phyloP scores from a whole-genome alignment of 805 yeast species.

The Hanseniaspora occidentalis region DNA sequence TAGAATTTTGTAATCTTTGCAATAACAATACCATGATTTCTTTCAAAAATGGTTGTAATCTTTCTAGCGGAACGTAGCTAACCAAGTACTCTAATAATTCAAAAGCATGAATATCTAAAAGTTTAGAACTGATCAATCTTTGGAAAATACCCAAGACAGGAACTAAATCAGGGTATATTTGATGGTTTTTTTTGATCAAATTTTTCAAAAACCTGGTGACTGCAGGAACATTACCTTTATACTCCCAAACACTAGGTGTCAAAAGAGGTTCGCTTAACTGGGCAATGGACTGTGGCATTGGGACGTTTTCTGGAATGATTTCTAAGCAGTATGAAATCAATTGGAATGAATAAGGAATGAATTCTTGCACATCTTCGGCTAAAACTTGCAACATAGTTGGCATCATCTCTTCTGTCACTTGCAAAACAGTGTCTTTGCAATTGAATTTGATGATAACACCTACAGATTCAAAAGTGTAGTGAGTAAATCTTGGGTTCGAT shows the following conservation, averaged over 20 bases:
- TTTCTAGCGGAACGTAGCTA: conserved; percentile 36
- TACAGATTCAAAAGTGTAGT: conserved; percentile 79
- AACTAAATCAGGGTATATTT: conserved; percentile 35
- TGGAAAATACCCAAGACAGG: conserved; percentile 96
- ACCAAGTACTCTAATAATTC: conserved; percentile 69
- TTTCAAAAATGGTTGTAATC: conserved; percentile 42
- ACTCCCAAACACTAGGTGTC: conserved; percentile 91
- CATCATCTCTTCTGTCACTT: conserved; percentile 35
- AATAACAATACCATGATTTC: conserved; percentile 68
- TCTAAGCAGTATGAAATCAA: conserved; percentile 72
- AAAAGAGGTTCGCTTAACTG: conserved; percentile 68
- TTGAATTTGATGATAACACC: conserved; percentile 58
- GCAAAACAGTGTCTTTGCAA: conserved; percentile 12
- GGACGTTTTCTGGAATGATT: conserved; percentile 32
- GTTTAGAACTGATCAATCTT: conserved; percentile 73
- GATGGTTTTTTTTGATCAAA: conserved; percentile 33
- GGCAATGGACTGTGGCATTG: conserved; percentile 53
- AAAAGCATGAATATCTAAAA: conserved; percentile 72
- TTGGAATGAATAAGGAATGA: conserved; percentile 87
- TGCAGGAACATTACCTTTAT: conserved; percentile 87
- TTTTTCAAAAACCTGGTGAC: conserved; percentile 67
- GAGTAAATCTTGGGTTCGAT: conserved; percentile 87
- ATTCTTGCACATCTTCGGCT: conserved; percentile 83
- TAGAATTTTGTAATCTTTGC: conserved; percentile 66
- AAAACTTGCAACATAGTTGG: conserved; percentile 58